These are phyloP conservation scores for Inonotus obliquus DNA, from an alignment of 1,284 basidiomycete genomes.

Conservation along the genomic window DNA sequence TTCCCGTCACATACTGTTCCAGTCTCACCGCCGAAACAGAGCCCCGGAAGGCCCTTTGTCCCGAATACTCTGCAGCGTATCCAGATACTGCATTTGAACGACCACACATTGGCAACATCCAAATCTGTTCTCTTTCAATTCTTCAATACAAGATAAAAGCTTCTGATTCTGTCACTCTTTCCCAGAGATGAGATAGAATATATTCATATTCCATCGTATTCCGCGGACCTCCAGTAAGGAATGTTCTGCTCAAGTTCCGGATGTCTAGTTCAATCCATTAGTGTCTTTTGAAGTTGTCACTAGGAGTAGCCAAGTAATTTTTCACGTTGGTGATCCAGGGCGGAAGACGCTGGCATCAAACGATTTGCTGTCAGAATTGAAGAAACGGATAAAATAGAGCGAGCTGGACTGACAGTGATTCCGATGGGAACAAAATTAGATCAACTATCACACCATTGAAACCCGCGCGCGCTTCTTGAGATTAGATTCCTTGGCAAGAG, in stretches of 20 bases:
- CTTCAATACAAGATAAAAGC: not conserved
- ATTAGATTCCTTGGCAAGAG: no score
- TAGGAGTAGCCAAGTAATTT: not conserved
- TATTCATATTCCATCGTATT: not conserved
- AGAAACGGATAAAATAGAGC: not conserved
- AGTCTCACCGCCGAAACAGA: not conserved
- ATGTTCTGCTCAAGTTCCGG: not conserved
- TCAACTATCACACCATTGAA: no score
- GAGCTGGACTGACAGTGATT: no score
- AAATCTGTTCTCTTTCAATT: not conserved
- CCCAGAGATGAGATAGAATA: not conserved
- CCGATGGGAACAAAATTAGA: no score
- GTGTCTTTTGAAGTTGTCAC: not conserved
- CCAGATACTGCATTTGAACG: conserved; percentile 15
- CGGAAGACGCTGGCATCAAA: not conserved
- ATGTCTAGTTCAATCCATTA: not conserved
- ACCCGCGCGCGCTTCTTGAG: no score
- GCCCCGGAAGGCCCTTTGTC: conserved; percentile 13
- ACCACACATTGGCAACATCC: not conserved
- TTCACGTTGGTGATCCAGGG: not conserved
- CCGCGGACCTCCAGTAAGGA: not conserved
- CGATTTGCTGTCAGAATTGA: not conserved
- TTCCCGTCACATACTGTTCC: no score
- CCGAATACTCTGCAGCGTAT: conserved; percentile 5
- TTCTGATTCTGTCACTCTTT: not conserved